phyloP scores from a whole-genome alignment of 768 basidiomycete genomes.

The Serendipita sp. region DNA sequence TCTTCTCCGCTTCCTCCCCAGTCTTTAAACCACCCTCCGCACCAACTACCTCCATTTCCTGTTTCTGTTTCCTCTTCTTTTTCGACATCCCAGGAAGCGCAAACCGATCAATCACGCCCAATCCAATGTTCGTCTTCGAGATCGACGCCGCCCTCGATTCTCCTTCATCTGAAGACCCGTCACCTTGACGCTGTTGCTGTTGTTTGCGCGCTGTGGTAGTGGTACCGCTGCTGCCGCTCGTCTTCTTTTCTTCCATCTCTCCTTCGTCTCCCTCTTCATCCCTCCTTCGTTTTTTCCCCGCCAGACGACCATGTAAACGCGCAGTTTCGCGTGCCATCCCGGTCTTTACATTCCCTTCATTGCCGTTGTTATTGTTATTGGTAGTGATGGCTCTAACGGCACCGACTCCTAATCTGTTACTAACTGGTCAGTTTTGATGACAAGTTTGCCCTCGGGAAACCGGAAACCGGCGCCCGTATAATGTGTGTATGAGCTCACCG shows the following conservation, averaged over 20 bases:
- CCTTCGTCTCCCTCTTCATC: background rate
- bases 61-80: background rate
- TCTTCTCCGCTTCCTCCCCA: no score
- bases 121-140: background rate
- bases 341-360: constrained; percentile 21
- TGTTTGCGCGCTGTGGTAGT: no score
- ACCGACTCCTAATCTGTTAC: constrained; percentile 57
- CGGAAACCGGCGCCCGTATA: background rate
- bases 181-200: no score
- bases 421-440: background rate
- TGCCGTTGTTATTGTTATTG: no score
- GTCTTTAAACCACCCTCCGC: no score
- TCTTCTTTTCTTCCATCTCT: no score
- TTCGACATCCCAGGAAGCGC: background rate
- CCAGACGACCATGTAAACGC: constrained; percentile 44
- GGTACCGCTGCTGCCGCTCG: no score
- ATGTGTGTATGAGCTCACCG: constrained; percentile 30
- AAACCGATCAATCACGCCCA: background rate
- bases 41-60: background rate
- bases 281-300: constrained; percentile 28
- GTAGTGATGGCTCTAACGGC: constrained; percentile 22
- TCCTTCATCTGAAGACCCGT: no score
- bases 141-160: background rate
- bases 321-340: constrained; percentile 38
- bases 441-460: constrained; percentile 3